Evolutionary conservation across 108 stramenopile genomes (phyloP), one percentile per base, ranked within the genome.

Genomic region (Pseudonitzschia multistriata): DNA sequence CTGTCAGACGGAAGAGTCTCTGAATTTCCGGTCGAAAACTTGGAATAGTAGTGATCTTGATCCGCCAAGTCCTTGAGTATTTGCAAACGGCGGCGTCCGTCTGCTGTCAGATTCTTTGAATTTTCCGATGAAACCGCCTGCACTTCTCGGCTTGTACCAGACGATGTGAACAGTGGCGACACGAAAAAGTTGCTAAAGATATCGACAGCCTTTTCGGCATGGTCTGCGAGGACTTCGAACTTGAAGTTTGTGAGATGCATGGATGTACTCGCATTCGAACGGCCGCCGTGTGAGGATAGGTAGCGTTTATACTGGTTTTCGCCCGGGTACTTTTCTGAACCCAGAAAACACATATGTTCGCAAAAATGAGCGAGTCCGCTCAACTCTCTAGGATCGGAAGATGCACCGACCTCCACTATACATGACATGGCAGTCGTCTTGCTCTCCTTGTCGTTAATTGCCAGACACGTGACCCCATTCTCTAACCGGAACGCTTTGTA

Each of bases 261-360:
- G 30, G 71, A 77, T 3, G 96, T 96, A 33, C 79, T 88, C 13
- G 96, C 96, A 78, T 96, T 96, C 56, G 76, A 80, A 35, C 84
- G 80, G 10, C 96, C 96, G 10, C 96, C 93, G 40, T 90, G 91
- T 22, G 61, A 54, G 11, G 85, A 49, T 25, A 96, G 70, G 62
- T 70, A 91, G 47, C 68, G 69, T 66, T 92, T 90, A 83, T 90
- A 96, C n/a, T 86, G 86, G 60, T 93, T 93, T 67, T 93, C 92
- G 40, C 77, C 76, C 1, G 87, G 87, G 64, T 88, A 88, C 55
- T 81, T 76, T 63, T 89, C 73, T 22, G 84, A 84, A 2, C 96
- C 96, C 1, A 96, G 72, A 77, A 96, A 96, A 61, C 85, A 85
- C 92, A 93, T 93, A 81, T 96, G 96, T 69, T 96, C 96, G 59